Conservation (phyloP, 1,284 basidiomycete species). For the Rhodotorula sp. region DNA sequence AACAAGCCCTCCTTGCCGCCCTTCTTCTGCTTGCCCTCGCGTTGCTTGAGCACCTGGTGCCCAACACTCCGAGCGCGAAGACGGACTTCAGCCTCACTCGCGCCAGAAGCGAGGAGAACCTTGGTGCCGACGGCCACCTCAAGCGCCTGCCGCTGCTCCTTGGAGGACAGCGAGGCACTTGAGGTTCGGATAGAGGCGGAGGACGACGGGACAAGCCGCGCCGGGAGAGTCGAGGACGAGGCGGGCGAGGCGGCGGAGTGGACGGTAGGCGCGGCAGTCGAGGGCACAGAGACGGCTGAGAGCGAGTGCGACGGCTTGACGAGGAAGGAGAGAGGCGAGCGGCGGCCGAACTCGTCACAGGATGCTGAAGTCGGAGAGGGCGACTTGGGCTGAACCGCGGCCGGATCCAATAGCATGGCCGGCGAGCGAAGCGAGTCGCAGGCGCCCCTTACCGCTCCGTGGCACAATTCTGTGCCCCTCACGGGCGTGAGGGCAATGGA, state of each 20-base stretch:
- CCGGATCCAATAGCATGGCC: no score
- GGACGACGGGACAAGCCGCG: neutral
- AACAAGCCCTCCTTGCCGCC: neutral
- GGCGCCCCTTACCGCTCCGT: no score
- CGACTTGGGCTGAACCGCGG: no score
- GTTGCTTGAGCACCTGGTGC: neutral
- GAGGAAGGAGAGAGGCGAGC: no score
- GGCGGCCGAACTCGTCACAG: no score
- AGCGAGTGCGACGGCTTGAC: no score
- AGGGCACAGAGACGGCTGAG: no score
- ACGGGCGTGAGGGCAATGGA: neutral
- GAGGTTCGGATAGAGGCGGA: neutral
- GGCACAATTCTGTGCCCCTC: neutral
- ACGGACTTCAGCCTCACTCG: neutral
- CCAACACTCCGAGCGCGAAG: conserved; percentile 8
- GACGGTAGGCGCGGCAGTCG: no score
- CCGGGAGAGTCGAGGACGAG: neutral
- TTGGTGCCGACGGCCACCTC: neutral
- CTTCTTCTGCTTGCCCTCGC: conserved; percentile 1
- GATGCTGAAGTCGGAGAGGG: no score
- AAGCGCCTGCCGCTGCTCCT: conserved; percentile 1
- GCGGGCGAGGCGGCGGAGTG: neutral
- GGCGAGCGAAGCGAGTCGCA: no score
- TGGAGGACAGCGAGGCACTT: neutral
- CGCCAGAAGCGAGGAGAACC: conserved; percentile 3